Conservation (phyloP, 257 asterid genomes). For the Agastache rugosa region DNA sequence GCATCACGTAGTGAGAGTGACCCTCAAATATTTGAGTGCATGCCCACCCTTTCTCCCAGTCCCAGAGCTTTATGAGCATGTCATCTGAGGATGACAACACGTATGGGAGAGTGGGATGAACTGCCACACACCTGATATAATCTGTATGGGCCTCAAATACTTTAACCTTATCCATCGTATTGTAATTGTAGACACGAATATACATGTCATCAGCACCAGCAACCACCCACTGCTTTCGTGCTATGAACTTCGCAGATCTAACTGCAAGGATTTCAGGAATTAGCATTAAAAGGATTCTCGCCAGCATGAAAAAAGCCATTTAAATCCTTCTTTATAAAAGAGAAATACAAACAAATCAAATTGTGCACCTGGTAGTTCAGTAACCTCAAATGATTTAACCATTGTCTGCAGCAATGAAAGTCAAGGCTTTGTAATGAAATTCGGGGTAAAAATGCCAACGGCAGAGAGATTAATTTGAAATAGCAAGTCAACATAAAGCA, state of each 20-base stretch:
- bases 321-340: conserved; percentile 23
- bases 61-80: conserved; percentile 99
- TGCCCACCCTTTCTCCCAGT: conserved; percentile 99
- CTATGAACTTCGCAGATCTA: conserved; percentile 93
- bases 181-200: conserved; percentile 93
- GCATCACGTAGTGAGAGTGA: conserved; percentile 99
- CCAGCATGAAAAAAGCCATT: conserved; percentile 14
- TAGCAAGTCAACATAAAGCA: conserved; percentile 18
- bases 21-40: conserved; percentile 99
- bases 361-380: conserved; percentile 91
- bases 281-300: conserved; percentile 30
- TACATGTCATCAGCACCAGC: conserved; percentile 99
- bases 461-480: conserved; percentile 9
- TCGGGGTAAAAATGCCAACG: conserved; percentile 12
- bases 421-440: conserved; percentile 34
- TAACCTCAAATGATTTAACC: conserved; percentile 93
- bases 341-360: conserved; percentile 30
- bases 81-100: conserved; percentile 98
- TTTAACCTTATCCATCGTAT: conserved; percentile 98
- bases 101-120: conserved; percentile 95
- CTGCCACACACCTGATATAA: conserved; percentile 97
- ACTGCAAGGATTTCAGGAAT: conserved; percentile 57
- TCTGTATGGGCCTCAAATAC: conserved; percentile 98
- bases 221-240: conserved; percentile 98
- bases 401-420: conserved; percentile 68